Evolutionary conservation across 306 rosid genomes (phyloP), one percentile per base, ranked within the genome.

Genomic region (Ormosia semicastrata): DNA sequence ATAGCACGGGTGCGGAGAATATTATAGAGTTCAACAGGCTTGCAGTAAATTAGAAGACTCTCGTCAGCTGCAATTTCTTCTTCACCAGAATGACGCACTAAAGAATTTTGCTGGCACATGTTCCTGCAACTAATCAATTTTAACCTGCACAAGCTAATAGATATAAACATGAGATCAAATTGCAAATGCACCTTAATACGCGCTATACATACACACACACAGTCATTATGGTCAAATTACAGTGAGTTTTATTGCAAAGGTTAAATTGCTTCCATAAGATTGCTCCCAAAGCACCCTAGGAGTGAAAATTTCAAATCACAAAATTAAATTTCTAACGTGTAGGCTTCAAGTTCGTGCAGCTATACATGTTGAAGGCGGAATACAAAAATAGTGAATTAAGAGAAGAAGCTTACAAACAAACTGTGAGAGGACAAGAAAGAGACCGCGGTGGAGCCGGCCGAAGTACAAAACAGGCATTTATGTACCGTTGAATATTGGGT

Each of bases 21-120:
- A 34, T 93, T 95, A 90, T 95, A 95, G 14, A 93, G 89, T 84
- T 95, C 99, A 80, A 95, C 98, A 1, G 99, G 98, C 82, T 95
- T 95, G 94, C 98, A 95, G 70, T 95, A 95, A 50, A 89, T 81
- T 66, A 95, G 82, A 44, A 95, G 93, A 74, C 89, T 92, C 91
- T 93, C 99, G 12, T 92, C 99, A 75, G 95, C 90, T 3, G 89
- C 80, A 41, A 84, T 83, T 53, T 88, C 92, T 76, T 90, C 96
- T 74, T 91, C 99, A 6, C 81, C 90, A 39, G 97, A 82, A 58
- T 74, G 87, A 73, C 84, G 94, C 3, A 81, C 89, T 32, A 88
- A 88, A 50, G 87, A 85, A 80, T 87, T 92, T 65, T 85, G 94
- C 79, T 86, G 93, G 86, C 98, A 95, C 99, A 95, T 95, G 82